Conservation (phyloP, 2,329 filamentous ascomycete genomes). For the Chrysosphaeria jannelii region DNA sequence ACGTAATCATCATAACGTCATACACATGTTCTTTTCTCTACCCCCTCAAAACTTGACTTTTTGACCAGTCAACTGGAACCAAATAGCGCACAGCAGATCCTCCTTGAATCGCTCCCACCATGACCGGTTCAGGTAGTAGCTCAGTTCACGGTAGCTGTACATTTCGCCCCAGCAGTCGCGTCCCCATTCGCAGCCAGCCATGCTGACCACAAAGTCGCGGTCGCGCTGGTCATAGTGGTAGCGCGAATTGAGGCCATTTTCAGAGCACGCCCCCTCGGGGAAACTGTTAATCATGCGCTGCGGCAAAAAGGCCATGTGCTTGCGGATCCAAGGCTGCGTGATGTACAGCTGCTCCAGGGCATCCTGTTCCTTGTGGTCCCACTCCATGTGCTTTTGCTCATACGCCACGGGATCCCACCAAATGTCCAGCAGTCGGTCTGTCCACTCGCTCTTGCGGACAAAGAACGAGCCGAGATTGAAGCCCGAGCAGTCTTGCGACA, state of each 20-base stretch:
- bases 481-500: conserved; percentile 80
- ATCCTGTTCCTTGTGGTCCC: conserved; percentile 97
- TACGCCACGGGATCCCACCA: conserved; percentile 98
- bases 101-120: conserved; percentile 52
- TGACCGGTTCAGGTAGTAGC: conserved; percentile 64
- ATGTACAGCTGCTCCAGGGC: conserved; percentile 76
- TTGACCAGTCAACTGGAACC: conserved; percentile 31
- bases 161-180: conserved; percentile 96
- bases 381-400: conserved; percentile 95
- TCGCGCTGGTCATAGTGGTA: conserved; percentile 71
- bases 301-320: conserved; percentile 63
- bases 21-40: background rate
- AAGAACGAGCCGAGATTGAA: conserved; percentile 97
- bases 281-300: conserved; percentile 90
- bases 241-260: conserved; percentile 39
- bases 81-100: conserved; percentile 26
- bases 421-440: conserved; percentile 68
- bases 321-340: conserved; percentile 74
- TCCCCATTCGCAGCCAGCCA: conserved; percentile 94
- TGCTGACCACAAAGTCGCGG: conserved; percentile 85
- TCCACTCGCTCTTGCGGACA: conserved; percentile 58
- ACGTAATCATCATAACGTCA: conserved; percentile 1
- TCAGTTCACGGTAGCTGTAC: conserved; percentile 78
- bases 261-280: conserved; percentile 63
- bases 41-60: conserved; percentile 21